Evolutionary conservation across 106 monocot species (phyloP).

Genomic region (Dendrobium nobile): DNA sequence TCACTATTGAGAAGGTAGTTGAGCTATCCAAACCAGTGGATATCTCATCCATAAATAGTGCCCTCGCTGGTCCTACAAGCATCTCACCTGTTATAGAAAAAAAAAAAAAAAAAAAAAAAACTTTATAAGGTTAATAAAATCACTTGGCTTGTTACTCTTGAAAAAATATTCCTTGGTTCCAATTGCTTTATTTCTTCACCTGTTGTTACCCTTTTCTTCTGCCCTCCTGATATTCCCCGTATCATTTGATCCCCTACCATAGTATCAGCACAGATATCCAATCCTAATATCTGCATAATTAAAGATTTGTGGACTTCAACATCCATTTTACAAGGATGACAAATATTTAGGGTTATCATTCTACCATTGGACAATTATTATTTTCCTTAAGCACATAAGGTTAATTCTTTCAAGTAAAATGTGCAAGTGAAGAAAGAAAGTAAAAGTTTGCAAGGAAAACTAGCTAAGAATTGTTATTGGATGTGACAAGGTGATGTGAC

Average conservation of each 20-base stretch:
- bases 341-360: not conserved
- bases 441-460: not conserved
- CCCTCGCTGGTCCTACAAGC: slow-evolving; percentile 67
- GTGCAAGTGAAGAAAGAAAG: not conserved
- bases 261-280: slow-evolving; percentile 71
- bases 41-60: slow-evolving; percentile 75
- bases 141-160: not conserved
- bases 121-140: not conserved
- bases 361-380: not conserved
- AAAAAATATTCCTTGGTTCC: not conserved
- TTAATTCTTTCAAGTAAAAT: not conserved
- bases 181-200: slow-evolving; percentile 20
- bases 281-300: slow-evolving; percentile 41
- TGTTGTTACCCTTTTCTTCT: slow-evolving; percentile 69
- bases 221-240: slow-evolving; percentile 62
- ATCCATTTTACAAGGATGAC: too few relatives aligned
- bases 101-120: not conserved
- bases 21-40: slow-evolving; percentile 68
- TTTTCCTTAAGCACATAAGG: not conserved
- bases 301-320: not conserved
- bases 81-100: slow-evolving; percentile 44
- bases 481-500: too few relatives aligned
- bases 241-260: slow-evolving; percentile 66
- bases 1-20: slow-evolving; percentile 58
- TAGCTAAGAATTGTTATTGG: not conserved